These are phyloP conservation scores for Saposhnikovia divaricata DNA, from an alignment of 129 eudicot genomes.

Conservation along the genomic window DNA sequence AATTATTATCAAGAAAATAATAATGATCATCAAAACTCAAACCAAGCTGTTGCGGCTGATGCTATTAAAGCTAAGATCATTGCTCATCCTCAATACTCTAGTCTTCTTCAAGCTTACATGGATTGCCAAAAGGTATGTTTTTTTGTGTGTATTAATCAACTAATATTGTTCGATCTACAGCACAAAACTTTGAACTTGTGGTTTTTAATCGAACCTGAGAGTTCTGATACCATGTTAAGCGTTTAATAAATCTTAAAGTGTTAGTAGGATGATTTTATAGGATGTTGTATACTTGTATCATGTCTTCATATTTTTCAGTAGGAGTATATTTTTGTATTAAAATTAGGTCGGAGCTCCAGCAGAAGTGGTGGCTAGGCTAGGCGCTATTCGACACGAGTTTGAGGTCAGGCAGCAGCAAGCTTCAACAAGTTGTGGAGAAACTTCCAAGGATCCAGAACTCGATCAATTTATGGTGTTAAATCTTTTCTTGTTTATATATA, in stretches of 20 bases:
- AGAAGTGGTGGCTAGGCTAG: conserved; percentile 63
- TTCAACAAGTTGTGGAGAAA: conserved; percentile 28
- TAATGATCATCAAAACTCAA: background rate
- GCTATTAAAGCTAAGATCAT: conserved; percentile 82
- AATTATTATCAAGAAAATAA: conserved; percentile 10
- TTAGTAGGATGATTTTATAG: no score
- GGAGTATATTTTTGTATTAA: background rate
- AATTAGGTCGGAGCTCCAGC: conserved; percentile 88
- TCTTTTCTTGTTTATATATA: background rate
- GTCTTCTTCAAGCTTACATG: conserved; percentile 85
- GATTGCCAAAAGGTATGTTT: conserved; percentile 82
- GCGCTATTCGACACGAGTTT: conserved; percentile 66
- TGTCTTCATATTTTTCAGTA: background rate
- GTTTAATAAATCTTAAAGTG: no score
- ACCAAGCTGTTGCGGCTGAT: conserved; percentile 23
- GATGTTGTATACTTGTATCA: no score
- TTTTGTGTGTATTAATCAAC: background rate
- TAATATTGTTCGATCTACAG: background rate
- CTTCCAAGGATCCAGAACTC: conserved; percentile 81
- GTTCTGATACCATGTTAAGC: background rate
- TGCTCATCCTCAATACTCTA: conserved; percentile 88
- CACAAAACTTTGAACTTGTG: background rate
- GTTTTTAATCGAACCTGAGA: background rate
- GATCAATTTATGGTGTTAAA: conserved; percentile 80
- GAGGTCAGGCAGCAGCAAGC: conserved; percentile 63